Evolutionary conservation across 2,329 filamentous ascomycete genomes (phyloP).

Genomic region (Fusarium albidum): DNA sequence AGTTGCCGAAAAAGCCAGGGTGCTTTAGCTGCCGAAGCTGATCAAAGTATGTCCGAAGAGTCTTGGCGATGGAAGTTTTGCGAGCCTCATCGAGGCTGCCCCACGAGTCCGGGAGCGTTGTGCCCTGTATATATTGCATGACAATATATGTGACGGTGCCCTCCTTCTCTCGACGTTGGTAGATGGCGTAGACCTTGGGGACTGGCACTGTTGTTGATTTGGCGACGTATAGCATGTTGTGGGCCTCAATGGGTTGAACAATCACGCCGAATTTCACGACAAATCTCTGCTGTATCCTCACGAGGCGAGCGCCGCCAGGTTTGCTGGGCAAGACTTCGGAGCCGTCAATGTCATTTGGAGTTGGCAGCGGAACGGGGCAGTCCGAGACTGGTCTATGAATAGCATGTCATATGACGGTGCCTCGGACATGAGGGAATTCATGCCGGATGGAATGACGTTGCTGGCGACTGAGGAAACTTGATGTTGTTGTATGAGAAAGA

Average conservation of each 20-base stretch:
- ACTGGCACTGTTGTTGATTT: constrained; percentile 25
- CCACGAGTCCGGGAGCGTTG: constrained; percentile 11
- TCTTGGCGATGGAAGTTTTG: constrained; percentile 15
- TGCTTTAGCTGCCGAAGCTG: constrained; percentile 23
- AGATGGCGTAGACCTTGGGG: constrained; percentile 35
- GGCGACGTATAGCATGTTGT: constrained; percentile 33
- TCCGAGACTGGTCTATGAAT: constrained; percentile 9
- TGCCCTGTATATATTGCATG: constrained; percentile 28
- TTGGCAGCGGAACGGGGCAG: constrained; percentile 3
- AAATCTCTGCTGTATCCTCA: constrained; percentile 9
- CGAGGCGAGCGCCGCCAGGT: not conserved
- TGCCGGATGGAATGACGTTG: not conserved
- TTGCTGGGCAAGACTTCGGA: constrained; percentile 2
- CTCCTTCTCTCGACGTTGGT: constrained; percentile 13
- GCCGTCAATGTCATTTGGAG: constrained; percentile 20
- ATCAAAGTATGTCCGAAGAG: constrained; percentile 15
- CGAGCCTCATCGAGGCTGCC: not conserved
- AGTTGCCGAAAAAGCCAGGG: constrained; percentile 30
- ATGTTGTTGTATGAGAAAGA: no score
- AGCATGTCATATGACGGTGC: constrained; percentile 14
- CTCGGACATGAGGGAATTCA: constrained; percentile 1
- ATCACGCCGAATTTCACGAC: constrained; percentile 24
- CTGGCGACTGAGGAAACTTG: constrained; percentile 1
- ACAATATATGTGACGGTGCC: constrained; percentile 27
- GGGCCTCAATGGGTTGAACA: constrained; percentile 25